These are phyloP conservation scores for Backusella tarrabulga DNA, from an alignment of 192 early-diverging fungal genomes.

Conservation along the genomic window DNA sequence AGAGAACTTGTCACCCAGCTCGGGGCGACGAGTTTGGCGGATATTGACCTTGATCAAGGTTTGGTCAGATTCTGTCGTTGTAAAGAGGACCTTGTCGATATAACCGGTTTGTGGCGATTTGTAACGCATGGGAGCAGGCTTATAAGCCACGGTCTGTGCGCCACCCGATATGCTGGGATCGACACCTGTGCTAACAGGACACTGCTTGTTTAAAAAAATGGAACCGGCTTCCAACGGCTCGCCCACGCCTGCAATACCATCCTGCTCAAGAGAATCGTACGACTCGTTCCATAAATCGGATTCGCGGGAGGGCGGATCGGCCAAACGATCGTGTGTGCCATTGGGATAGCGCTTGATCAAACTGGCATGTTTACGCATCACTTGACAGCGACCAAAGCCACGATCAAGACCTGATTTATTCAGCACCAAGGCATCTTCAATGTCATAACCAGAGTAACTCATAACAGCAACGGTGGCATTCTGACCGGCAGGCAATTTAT, in stretches of 20 bases:
- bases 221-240: constrained; percentile 69
- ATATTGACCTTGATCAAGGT: constrained; percentile 87
- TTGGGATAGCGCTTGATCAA: constrained; percentile 90
- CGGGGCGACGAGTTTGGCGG: constrained; percentile 91
- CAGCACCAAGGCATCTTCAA: constrained; percentile 96
- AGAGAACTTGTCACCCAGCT: constrained; percentile 98
- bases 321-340: constrained; percentile 70
- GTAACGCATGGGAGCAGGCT: constrained; percentile 74
- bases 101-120: constrained; percentile 90
- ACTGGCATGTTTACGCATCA: constrained; percentile 85
- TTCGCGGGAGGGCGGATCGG: constrained; percentile 51
- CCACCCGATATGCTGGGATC: constrained; percentile 51
- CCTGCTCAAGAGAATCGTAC: constrained; percentile 76
- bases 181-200: constrained; percentile 70
- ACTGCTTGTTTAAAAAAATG: constrained; percentile 85
- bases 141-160: constrained; percentile 61
- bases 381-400: constrained; percentile 94
- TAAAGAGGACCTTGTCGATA: constrained; percentile 89
- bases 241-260: constrained; percentile 90
- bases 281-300: constrained; percentile 42
- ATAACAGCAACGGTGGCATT: constrained; percentile 96
- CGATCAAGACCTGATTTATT: constrained; percentile 87
- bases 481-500: constrained; percentile 86
- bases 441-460: constrained; percentile 97
- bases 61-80: constrained; percentile 92